Evolutionary conservation across 2,329 filamentous ascomycete genomes (phyloP), one percentile per base, ranked within the genome.

Genomic region (Fusarium sp.): DNA sequence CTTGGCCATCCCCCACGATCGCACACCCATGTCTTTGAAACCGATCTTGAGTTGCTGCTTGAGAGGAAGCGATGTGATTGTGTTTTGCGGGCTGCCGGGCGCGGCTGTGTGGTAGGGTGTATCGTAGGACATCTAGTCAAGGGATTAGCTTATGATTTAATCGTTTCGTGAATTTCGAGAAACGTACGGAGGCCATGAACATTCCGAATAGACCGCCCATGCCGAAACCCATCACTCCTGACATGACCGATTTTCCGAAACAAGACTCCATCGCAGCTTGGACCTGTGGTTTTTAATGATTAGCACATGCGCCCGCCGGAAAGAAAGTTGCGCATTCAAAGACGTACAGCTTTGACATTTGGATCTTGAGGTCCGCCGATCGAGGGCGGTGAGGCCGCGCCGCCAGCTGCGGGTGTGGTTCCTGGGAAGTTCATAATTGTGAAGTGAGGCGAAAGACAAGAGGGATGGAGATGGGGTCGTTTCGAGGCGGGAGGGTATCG

Each of bases 201-300:
- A 98, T 86, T 71, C 96, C 96, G 73, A 99, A 99, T 42, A 96
- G 84, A 74, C 94, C 96, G 66, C 96, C 96, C 69, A 99, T 90
- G 36, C 90, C 96, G 74, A 97, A 97, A 17, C 96, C 96, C 88
- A 96, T 96, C 23, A 91, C 92, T 57, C 95, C 96, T 0, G 94
- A 92, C 81, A 99, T 91, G 71, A 88, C 90, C 19, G 93, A 92
- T 80, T 99, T 99, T 58, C 90, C 90, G 23, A 91, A 88, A 77
- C 96, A 99, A 32, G 93, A 96, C 80, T 98, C 94, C 93, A 97
- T 97, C 42, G 89, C 88, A 23, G 84, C 80, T 85, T 93, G 88
- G 83, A 97, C 91, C 92, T 96, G 32, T 28, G 32, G 44, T n/a
- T n/a, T 62, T 39, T 52, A n/a, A 23, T 6, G 39, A 40, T 64